Base-by-base conservation (phyloP, 768 basidiomycete genomes). In the Lyophyllum semitale region DNA sequence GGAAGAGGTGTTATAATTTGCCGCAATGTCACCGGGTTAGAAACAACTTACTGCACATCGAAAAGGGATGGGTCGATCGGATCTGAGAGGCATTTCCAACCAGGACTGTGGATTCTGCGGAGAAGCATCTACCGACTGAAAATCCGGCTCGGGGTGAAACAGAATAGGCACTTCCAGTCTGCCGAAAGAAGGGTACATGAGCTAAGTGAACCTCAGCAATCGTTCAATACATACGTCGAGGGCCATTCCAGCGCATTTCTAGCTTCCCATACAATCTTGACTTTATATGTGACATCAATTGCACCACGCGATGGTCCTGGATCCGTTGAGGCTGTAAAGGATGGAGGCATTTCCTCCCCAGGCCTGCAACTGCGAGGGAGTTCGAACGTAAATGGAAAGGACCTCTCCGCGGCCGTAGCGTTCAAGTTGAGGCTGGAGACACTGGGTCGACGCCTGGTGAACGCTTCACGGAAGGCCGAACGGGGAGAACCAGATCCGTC, bases 161-260 rank as follows among this genome's bases (percentile, higher is more conserved):
- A 87, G 62, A 41, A 90, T 75, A 5, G 89, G 89, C 3, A 84
- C 80, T 58, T 88, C 85, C 26, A 90, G 63, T 48, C 88, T 89
- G 61, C 17, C 5, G 54, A 40, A 60, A 27, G 54, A 30, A 26
- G 55, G n/a, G 55, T 58, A 15, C 59, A 48, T 41, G 23, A 45
- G 41, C 53, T 60, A 40, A 49, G 57, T 32, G 15, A 46, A 40
- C 52, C 46, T 38, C 22, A 42, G 27, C 54, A 44, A 51, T 15
- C 15, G 23, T 35, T 22, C 2, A 17, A 50, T 15, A 76, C 83
- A 51, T 71, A 88, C 88, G 76, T 68, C 17, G 77, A 75, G 26
- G 71, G 70, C 33, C 73, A 71, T 48, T 77, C 78, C 35, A 68
- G 69, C 30, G 74, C 73, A 49, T 79, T 76, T 26, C 53, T 67